A percentile compares a stretch with the other conserved stretches of the same genome.
phyloP scores from a whole-genome alignment of 2,329 filamentous ascomycete species.

The Hypoxylon sp. region DNA sequence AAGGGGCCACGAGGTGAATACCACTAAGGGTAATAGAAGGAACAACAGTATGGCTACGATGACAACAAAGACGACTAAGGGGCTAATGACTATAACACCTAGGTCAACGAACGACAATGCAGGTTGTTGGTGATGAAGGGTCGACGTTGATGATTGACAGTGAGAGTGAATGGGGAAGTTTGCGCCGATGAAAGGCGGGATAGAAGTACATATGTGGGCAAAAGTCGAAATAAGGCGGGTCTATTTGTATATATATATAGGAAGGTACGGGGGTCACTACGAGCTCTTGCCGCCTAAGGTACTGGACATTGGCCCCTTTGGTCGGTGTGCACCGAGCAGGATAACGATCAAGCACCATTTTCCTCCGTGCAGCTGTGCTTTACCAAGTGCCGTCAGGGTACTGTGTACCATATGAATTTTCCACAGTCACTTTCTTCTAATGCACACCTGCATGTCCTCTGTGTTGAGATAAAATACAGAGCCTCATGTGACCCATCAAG shows the following conservation, averaged over 20 bases:
- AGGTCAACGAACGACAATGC: too few species aligned
- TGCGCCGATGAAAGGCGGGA: neutral
- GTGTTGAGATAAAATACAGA: neutral
- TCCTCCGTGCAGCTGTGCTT: too few species aligned
- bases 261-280: too few species aligned
- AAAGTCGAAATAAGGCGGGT: too few species aligned
- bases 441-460: neutral
- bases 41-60: too few species aligned
- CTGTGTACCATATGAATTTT: neutral
- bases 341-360: neutral
- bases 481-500: neutral
- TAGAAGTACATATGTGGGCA: neutral
- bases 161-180: too few species aligned
- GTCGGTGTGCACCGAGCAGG: neutral
- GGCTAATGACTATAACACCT: too few species aligned
- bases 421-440: neutral
- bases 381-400: neutral
- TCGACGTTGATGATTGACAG: too few species aligned
- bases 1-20: too few species aligned
- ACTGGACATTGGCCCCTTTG: neutral
- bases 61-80: too few species aligned
- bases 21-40: too few species aligned
- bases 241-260: neutral
- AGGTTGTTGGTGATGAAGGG: too few species aligned
- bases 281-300: neutral